phyloP scores from a whole-genome alignment of 2,329 filamentous ascomycete genomes.

The Leptosphaerulina australis region DNA sequence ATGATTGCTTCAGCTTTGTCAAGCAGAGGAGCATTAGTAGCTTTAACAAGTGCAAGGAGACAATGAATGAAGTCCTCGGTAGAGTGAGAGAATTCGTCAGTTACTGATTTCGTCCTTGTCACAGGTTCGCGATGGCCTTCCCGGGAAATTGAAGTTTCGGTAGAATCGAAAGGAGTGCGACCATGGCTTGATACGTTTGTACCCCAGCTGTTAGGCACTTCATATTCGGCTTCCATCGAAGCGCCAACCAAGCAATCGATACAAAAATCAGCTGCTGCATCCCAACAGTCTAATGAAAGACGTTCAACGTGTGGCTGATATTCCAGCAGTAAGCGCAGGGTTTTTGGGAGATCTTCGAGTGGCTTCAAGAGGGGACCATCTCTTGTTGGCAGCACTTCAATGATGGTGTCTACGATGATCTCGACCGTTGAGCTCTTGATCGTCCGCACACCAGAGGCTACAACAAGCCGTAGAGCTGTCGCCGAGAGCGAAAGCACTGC shows the following conservation, averaged over 20 bases:
- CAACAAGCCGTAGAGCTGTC: slow-evolving; percentile 71
- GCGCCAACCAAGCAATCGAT: slow-evolving; percentile 61
- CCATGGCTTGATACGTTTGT: slow-evolving; percentile 38
- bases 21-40: slow-evolving; percentile 70
- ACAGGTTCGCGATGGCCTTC: slow-evolving; percentile 33
- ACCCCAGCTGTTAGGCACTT: slow-evolving; percentile 36
- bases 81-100: slow-evolving; percentile 33
- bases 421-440: slow-evolving; percentile 79
- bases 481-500: slow-evolving; percentile 71
- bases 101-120: slow-evolving; percentile 24
- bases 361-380: slow-evolving; percentile 70
- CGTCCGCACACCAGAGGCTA: slow-evolving; percentile 70
- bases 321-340: slow-evolving; percentile 71
- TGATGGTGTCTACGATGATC: slow-evolving; percentile 80
- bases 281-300: slow-evolving; percentile 72
- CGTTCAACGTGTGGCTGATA: slow-evolving; percentile 81
- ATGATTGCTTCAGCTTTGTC: slow-evolving; percentile 63
- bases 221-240: slow-evolving; percentile 33
- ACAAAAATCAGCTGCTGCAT: slow-evolving; percentile 72
- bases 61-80: slow-evolving; percentile 62
- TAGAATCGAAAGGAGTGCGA: slow-evolving; percentile 41
- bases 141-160: slow-evolving; percentile 32
- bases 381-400: slow-evolving; percentile 69
- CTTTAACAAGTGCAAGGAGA: slow-evolving; percentile 67
- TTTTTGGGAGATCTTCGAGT: slow-evolving; percentile 80